Conservation (phyloP, 2,329 filamentous ascomycete species). For the Xylaria sp. region DNA sequence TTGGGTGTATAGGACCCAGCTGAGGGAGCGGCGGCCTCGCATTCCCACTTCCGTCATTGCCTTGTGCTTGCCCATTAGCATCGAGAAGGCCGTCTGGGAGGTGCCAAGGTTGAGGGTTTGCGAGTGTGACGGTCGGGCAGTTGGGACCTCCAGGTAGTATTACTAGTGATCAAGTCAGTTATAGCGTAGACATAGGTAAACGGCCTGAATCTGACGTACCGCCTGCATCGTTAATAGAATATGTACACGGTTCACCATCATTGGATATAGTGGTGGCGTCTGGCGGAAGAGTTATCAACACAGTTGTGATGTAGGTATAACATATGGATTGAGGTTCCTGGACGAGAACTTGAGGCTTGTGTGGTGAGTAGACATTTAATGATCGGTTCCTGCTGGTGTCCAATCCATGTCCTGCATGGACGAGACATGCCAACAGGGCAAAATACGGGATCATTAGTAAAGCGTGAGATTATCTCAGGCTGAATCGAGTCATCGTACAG, state of each 20-base stretch:
- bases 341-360: constrained; percentile 1
- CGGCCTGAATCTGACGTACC: not conserved
- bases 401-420: constrained; percentile 18
- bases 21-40: not conserved
- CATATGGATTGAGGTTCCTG: constrained; percentile 31
- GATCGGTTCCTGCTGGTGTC: not conserved
- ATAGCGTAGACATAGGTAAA: not conserved
- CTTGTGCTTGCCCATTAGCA: too few species aligned
- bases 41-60: not conserved
- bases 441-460: constrained; percentile 24
- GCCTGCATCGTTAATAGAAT: not conserved
- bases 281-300: constrained; percentile 31
- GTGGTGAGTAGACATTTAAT: constrained; percentile 8
- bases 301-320: constrained; percentile 40
- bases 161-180: not conserved
- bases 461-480: not conserved
- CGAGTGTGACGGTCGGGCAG: not conserved
- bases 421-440: constrained; percentile 25
- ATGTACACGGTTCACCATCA: constrained; percentile 5
- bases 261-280: not conserved
- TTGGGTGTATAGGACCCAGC: not conserved
- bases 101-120: not conserved
- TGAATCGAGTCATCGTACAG: not conserved
- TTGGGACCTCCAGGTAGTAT: not conserved
- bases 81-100: too few species aligned